Percentiles rank a stretch among this genome's conserved stretches.
Evolutionary conservation across 495 filamentous ascomycete species (phyloP).

Genomic region (Hyaloscypha hepaticicola): DNA sequence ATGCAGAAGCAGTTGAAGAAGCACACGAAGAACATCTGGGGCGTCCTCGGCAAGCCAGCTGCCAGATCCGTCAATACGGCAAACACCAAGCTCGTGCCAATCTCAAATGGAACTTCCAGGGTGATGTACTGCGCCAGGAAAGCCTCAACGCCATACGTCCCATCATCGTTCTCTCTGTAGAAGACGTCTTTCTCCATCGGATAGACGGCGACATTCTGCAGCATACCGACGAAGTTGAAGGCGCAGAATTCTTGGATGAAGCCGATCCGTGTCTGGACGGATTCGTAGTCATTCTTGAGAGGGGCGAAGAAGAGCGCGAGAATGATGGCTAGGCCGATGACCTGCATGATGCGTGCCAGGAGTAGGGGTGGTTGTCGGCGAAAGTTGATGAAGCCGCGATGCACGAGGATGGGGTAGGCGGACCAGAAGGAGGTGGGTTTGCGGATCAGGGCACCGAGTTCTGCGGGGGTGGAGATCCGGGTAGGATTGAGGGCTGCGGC

Average conservation of each 20-base stretch:
- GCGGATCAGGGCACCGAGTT: conserved; percentile 63
- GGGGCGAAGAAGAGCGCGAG: conserved; percentile 72
- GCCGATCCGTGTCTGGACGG: conserved; percentile 68
- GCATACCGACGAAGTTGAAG: conserved; percentile 76
- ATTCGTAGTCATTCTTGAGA: conserved; percentile 62
- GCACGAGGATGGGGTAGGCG: conserved; percentile 63
- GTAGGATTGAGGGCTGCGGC: conserved; percentile 33
- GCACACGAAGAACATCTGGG: conserved; percentile 61
- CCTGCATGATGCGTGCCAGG: conserved; percentile 64
- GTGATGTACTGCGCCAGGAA: conserved; percentile 68
- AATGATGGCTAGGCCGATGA: conserved; percentile 63
- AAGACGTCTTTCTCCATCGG: conserved; percentile 67
- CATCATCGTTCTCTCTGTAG: conserved; percentile 68
- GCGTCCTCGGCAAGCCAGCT: conserved; percentile 59
- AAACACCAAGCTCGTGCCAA: conserved; percentile 62
- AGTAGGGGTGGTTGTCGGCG: conserved; percentile 62
- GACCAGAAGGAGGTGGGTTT: conserved; percentile 57
- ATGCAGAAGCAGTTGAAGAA: conserved; percentile 70
- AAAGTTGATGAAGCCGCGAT: conserved; percentile 64
- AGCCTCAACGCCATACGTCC: conserved; percentile 62
- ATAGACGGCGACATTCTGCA: conserved; percentile 74
- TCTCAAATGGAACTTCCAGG: conserved; percentile 68
- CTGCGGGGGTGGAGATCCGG: conserved; percentile 62
- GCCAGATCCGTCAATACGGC: conserved; percentile 57
- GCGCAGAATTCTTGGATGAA: conserved; percentile 68